A percentile compares a stretch with the other conserved stretches of the same genome.
Evolutionary conservation across 768 basidiomycete genomes (phyloP).

Genomic region (Imleria badia): DNA sequence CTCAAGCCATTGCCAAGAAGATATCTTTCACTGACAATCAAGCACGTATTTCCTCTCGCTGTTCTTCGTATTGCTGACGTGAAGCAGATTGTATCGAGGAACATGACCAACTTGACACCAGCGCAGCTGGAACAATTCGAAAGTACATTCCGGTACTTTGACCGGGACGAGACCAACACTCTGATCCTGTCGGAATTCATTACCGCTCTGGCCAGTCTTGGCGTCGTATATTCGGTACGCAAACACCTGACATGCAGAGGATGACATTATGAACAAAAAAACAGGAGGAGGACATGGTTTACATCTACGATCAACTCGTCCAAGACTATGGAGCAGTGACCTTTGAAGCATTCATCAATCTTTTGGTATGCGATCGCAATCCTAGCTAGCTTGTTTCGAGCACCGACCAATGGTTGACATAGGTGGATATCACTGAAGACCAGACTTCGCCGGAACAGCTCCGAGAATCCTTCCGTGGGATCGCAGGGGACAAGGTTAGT

Average conservation of each 20-base stretch:
- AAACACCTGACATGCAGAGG: background rate
- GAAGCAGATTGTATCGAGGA: slow-evolving; percentile 84
- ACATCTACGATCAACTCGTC: slow-evolving; percentile 77
- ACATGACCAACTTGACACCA: slow-evolving; percentile 92
- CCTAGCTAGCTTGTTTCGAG: background rate
- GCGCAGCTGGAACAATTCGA: slow-evolving; percentile 97
- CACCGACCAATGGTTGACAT: slow-evolving; percentile 1
- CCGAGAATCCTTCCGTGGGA: slow-evolving; percentile 88
- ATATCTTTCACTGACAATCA: slow-evolving; percentile 97
- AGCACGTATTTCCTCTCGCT: slow-evolving; percentile 38
- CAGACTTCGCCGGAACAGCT: slow-evolving; percentile 92
- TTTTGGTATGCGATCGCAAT: slow-evolving; percentile 57
- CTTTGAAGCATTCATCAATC: slow-evolving; percentile 92
- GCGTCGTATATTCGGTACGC: slow-evolving; percentile 84
- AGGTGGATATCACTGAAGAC: slow-evolving; percentile 97
- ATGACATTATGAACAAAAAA: background rate
- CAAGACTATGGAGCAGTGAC: slow-evolving; percentile 85
- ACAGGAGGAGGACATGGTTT: slow-evolving; percentile 85
- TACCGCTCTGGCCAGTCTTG: slow-evolving; percentile 92
- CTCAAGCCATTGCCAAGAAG: slow-evolving; percentile 82
- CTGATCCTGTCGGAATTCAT: slow-evolving; percentile 82
- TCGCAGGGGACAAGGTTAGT: slow-evolving; percentile 84
- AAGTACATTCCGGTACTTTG: slow-evolving; percentile 96
- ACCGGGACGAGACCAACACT: slow-evolving; percentile 89
- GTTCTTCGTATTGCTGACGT: slow-evolving; percentile 5